Evolutionary conservation across 2,329 filamentous ascomycete genomes (phyloP).

Genomic region (Arthrobotrys musiformis): DNA sequence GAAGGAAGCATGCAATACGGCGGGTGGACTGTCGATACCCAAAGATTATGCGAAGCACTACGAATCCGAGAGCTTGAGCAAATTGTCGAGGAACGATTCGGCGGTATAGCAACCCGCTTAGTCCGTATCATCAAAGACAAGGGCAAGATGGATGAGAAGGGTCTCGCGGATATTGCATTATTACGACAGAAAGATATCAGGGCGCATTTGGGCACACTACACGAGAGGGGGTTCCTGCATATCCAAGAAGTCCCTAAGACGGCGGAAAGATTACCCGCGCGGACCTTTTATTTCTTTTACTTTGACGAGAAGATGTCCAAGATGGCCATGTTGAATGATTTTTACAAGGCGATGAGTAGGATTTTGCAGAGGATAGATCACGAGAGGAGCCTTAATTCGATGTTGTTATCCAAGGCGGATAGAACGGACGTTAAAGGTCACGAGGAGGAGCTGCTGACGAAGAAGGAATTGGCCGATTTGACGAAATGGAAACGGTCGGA

Average conservation of each 20-base stretch:
- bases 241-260: conserved; percentile 95
- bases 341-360: conserved; percentile 89
- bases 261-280: conserved; percentile 79
- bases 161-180: conserved; percentile 80
- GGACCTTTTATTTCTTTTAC: conserved; percentile 74
- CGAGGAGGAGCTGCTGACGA: conserved; percentile 81
- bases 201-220: conserved; percentile 83
- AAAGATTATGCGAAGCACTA: conserved; percentile 73
- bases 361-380: conserved; percentile 82
- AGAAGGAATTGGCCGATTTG: conserved; percentile 76
- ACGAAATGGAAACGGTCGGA: conserved; percentile 72
- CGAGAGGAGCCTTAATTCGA: conserved; percentile 76
- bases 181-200: conserved; percentile 88
- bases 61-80: conserved; percentile 83
- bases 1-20: conserved; percentile 71
- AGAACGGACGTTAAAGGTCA: conserved; percentile 86
- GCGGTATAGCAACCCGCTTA: conserved; percentile 80
- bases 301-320: conserved; percentile 51
- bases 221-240: conserved; percentile 85
- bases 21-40: conserved; percentile 88
- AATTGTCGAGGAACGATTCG: conserved; percentile 80
- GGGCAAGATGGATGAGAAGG: conserved; percentile 93
- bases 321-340: conserved; percentile 74
- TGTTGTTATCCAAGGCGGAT: conserved; percentile 82
- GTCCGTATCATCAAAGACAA: conserved; percentile 84